Percentiles rank a stretch among this genome's conserved stretches.
Evolutionary conservation across 2,329 filamentous ascomycete genomes (phyloP).

Genomic region (Alternaria postmessia): DNA sequence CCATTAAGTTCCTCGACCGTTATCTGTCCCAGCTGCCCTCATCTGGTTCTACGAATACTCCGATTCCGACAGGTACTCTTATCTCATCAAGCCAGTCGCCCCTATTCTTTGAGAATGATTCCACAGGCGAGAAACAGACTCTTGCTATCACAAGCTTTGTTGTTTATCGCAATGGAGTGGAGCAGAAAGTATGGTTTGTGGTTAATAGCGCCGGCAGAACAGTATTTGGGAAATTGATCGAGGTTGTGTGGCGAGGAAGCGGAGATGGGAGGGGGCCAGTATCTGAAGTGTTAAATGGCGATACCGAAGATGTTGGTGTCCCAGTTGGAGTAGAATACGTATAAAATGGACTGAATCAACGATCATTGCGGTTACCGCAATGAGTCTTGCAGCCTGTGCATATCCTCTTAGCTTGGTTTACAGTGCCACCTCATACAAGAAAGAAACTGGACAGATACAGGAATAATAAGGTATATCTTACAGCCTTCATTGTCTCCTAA

Average conservation of each 20-base stretch:
- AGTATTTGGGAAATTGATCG: constrained; percentile 22
- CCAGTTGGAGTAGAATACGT: constrained; percentile 23
- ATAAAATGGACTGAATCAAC: neutral
- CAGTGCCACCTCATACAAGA: too few relatives aligned
- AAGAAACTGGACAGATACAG: too few relatives aligned
- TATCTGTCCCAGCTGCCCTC: neutral
- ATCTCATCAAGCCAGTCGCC: constrained; percentile 15
- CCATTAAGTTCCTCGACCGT: constrained; percentile 15
- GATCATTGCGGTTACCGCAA: neutral
- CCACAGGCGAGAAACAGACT: constrained; percentile 14
- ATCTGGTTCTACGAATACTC: neutral
- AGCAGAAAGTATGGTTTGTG: constrained; percentile 18
- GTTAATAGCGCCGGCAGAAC: constrained; percentile 12
- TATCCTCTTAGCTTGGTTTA: neutral
- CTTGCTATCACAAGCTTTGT: constrained; percentile 20
- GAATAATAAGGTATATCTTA: too few relatives aligned
- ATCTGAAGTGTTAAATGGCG: constrained; percentile 15
- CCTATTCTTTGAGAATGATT: constrained; percentile 20
- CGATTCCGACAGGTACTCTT: constrained; percentile 1
- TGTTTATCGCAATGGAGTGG: constrained; percentile 7
- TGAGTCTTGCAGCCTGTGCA: neutral
- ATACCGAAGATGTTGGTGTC: constrained; percentile 14
- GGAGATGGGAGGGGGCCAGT: constrained; percentile 6
- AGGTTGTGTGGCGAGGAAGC: constrained; percentile 14
- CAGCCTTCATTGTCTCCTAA: too few relatives aligned